Evolutionary conservation across 352 stramenopile species (phyloP), one percentile per base, ranked within the genome.

Genomic region (Phytophthora europaea): DNA sequence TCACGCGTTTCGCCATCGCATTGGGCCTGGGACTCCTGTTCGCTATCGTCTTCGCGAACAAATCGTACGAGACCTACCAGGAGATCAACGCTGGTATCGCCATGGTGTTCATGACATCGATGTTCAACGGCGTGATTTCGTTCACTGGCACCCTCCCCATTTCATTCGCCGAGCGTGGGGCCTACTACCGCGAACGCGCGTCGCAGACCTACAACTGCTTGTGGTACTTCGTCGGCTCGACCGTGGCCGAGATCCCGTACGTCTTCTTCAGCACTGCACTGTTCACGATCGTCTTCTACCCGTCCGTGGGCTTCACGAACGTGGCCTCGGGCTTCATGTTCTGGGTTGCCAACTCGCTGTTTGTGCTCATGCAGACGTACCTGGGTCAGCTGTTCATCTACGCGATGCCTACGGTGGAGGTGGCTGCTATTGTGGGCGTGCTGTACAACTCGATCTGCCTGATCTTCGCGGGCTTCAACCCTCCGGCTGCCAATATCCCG

Each of bases 101-200:
- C 20, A 86, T 96, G 26, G 87, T 97, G 40, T 98, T 94, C 74
- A 78, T 92, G 16, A 83, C 84, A 3, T 87, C 92, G 0, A 61
- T 93, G 61, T 97, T 97, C 64, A 84, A 90, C 45, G 80, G 82
- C 28, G 78, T 97, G 23, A 87, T 92, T 15, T 90, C 83, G 26
- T 89, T 97, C 54, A 84, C 92, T 9, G 87, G 78, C 1, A 84
- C 92, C 4, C 65, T 98, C 7, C 83, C 90, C n/a, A 80, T 97
- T 22, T 82, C 95, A 20, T 74, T 87, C 57, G 75, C 82, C n/a
- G 90, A 98, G 61, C 83, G 94, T 40, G 89, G 85, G 8, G 85
- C 92, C 0, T 98, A 91, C 65, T 98, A 71, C 40, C 77, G 92
- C 3, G 93, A 98, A 70, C 90, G 94, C 36, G 85, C 89, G 22